Percentiles rank a stretch among this genome's conserved stretches.
Evolutionary conservation across 1,284 basidiomycete species (phyloP).

Genomic region (Sphagnurus paluster): DNA sequence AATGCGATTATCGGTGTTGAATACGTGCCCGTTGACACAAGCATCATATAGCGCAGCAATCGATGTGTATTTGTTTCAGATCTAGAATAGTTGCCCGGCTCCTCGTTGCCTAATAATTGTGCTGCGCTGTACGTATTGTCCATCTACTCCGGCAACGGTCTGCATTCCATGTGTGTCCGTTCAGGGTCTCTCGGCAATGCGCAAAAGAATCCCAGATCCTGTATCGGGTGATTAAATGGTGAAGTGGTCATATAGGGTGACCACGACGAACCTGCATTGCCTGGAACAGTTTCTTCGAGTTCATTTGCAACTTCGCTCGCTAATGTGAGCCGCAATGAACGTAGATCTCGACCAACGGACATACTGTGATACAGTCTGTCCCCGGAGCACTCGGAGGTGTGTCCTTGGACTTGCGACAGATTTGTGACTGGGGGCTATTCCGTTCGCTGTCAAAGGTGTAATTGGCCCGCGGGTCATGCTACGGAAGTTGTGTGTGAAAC

Average conservation of each 20-base stretch:
- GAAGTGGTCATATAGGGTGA: constrained; percentile 16
- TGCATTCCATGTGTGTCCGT: constrained; percentile 76
- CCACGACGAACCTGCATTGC: constrained; percentile 68
- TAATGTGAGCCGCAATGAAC: not conserved
- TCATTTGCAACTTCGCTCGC: constrained; percentile 73
- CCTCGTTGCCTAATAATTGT: not conserved
- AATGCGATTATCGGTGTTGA: constrained; percentile 61
- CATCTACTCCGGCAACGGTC: constrained; percentile 51
- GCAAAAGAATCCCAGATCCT: constrained; percentile 74
- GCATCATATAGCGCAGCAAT: not conserved
- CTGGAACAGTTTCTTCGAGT: constrained; percentile 67
- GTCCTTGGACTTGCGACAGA: constrained; percentile 72
- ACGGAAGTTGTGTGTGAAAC: constrained; percentile 5
- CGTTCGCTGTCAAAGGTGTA: constrained; percentile 66
- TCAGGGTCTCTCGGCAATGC: constrained; percentile 71
- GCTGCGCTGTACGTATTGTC: not conserved
- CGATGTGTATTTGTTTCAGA: not conserved
- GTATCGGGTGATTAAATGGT: not conserved
- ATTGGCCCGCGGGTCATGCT: constrained; percentile 50
- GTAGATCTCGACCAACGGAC: constrained; percentile 24
- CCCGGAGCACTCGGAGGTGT: too few species aligned
- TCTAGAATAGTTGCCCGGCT: not conserved
- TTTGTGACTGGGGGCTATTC: constrained; percentile 57
- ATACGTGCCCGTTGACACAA: constrained; percentile 11
- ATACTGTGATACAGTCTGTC: constrained; percentile 63